phyloP scores from a whole-genome alignment of 2,329 filamentous ascomycete genomes.

The Metarhizium rileyi region DNA sequence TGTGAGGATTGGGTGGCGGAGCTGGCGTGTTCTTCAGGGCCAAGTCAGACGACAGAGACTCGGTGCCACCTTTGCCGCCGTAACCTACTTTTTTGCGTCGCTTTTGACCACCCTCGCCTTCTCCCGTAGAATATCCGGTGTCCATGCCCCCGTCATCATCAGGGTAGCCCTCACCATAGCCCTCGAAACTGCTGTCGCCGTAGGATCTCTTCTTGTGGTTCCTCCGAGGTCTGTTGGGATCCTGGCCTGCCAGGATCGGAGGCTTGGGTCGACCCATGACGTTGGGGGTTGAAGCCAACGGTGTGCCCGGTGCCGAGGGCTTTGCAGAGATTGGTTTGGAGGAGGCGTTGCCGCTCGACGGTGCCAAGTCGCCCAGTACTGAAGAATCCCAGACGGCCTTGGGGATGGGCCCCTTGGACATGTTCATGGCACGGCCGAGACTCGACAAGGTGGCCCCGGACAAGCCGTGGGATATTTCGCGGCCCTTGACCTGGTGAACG shows the following conservation, averaged over 20 bases:
- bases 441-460: constrained; percentile 31
- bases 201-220: constrained; percentile 66
- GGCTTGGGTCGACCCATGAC: constrained; percentile 28
- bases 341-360: constrained; percentile 27
- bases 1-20: constrained; percentile 31
- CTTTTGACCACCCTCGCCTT: constrained; percentile 57
- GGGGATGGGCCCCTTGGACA: constrained; percentile 47
- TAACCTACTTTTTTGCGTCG: constrained; percentile 52
- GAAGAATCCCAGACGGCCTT: constrained; percentile 47
- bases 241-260: constrained; percentile 29
- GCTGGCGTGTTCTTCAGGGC: constrained; percentile 35
- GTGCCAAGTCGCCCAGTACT: constrained; percentile 46
- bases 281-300: constrained; percentile 27
- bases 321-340: constrained; percentile 34
- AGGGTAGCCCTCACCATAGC: constrained; percentile 61
- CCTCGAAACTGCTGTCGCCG: constrained; percentile 63
- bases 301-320: constrained; percentile 44
- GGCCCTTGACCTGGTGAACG: constrained; percentile 41
- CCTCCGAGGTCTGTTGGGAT: constrained; percentile 50
- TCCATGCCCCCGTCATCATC: constrained; percentile 54
- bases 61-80: constrained; percentile 1
- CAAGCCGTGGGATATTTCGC: constrained; percentile 45
- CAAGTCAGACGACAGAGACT: constrained; percentile 13
- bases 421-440: constrained; percentile 42
- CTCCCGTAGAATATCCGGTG: constrained; percentile 60